These are phyloP conservation scores for Stemphylium beticola DNA, from an alignment of 2,329 filamentous ascomycete genomes.

Conservation along the genomic window DNA sequence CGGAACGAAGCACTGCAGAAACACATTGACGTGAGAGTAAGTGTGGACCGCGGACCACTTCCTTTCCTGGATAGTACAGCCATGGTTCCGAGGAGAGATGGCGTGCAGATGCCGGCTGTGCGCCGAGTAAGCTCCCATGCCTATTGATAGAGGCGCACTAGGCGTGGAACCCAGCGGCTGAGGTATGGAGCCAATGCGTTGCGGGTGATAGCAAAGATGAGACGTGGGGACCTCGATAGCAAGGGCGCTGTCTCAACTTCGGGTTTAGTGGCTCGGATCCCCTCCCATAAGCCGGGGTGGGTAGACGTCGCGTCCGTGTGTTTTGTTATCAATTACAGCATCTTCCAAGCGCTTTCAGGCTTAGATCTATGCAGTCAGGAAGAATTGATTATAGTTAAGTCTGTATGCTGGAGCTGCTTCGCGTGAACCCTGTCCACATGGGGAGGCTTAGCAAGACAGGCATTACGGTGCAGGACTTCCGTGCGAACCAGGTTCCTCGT, in stretches of 20 bases:
- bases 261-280: slow-evolving; percentile 46
- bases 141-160: slow-evolving; percentile 49
- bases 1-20: slow-evolving; percentile 50
- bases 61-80: slow-evolving; percentile 43
- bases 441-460: slow-evolving; percentile 3
- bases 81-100: slow-evolving; percentile 44
- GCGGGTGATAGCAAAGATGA: slow-evolving; percentile 49
- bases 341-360: slow-evolving; percentile 31
- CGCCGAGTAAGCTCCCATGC: slow-evolving; percentile 46
- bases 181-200: slow-evolving; percentile 43
- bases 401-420: slow-evolving; percentile 19
- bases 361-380: slow-evolving; percentile 29
- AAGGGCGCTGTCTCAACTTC: slow-evolving; percentile 48
- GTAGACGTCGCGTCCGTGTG: slow-evolving; percentile 37
- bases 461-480: slow-evolving; percentile 1
- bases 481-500: slow-evolving; percentile 11
- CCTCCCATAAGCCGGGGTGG: slow-evolving; percentile 46
- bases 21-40: slow-evolving; percentile 50
- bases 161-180: slow-evolving; percentile 40
- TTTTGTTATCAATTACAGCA: slow-evolving; percentile 46
- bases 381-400: slow-evolving; percentile 29
- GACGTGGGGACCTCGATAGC: slow-evolving; percentile 42
- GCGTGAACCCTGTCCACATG: slow-evolving; percentile 14
- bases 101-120: slow-evolving; percentile 43
- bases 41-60: slow-evolving; percentile 45